A percentile compares a stretch with the other conserved stretches of the same genome.
These are phyloP conservation scores for Tylopilus balloui DNA, from an alignment of 768 basidiomycete genomes.

Conservation along the genomic window DNA sequence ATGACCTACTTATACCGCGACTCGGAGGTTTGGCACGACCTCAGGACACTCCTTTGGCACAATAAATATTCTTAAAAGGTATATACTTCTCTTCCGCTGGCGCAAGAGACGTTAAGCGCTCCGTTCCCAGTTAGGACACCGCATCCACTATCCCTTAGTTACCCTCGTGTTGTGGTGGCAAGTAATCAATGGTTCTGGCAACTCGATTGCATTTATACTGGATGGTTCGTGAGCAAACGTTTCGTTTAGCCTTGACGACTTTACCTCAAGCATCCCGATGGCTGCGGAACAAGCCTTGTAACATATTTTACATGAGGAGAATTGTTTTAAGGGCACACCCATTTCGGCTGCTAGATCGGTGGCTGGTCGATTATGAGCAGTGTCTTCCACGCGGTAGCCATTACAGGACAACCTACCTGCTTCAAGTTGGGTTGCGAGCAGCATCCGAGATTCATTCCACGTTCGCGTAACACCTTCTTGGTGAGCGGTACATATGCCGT, in stretches of 20 bases:
- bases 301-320: constrained; percentile 49
- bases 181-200: constrained; percentile 48
- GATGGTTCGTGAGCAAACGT: constrained; percentile 6
- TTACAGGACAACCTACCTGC: constrained; percentile 37
- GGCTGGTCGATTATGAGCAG: constrained; percentile 33
- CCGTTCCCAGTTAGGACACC: constrained; percentile 4
- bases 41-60: constrained; percentile 88
- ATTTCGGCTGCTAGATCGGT: constrained; percentile 70
- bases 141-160: constrained; percentile 12
- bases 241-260: constrained; percentile 11
- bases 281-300: constrained; percentile 60
- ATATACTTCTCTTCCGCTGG: not conserved
- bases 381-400: not conserved
- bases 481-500: constrained; percentile 58
- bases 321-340: constrained; percentile 44
- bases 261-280: constrained; percentile 64
- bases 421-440: constrained; percentile 46
- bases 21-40: constrained; percentile 78
- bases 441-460: constrained; percentile 52
- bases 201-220: constrained; percentile 64
- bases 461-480: constrained; percentile 36
- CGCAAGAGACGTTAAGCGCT: not conserved
- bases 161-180: constrained; percentile 26
- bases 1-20: constrained; percentile 96
- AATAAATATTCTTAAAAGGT: constrained; percentile 50